Conservation (phyloP, 495 filamentous ascomycete genomes). For the Hyaloscypha variabilis region DNA sequence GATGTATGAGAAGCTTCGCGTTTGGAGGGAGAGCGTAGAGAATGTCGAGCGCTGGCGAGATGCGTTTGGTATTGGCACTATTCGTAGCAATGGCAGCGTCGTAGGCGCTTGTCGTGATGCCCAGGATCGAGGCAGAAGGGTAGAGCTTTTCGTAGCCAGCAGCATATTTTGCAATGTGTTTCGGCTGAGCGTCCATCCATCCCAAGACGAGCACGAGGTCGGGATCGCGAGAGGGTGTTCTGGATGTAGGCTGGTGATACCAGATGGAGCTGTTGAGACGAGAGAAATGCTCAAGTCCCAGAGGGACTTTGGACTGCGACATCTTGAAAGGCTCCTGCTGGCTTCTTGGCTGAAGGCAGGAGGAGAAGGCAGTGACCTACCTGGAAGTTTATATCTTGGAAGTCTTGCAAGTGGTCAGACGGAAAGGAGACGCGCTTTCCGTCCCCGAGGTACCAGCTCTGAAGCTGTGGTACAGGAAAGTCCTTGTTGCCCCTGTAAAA, state of each 20-base stretch:
- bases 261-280: constrained; percentile 25
- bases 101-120: constrained; percentile 24
- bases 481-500: neutral
- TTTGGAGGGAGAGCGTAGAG: constrained; percentile 23
- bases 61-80: constrained; percentile 15
- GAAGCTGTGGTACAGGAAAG: neutral
- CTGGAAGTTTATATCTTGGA: neutral
- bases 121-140: constrained; percentile 40
- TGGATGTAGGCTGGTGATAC: constrained; percentile 13
- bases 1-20: constrained; percentile 40
- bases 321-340: constrained; percentile 4
- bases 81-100: constrained; percentile 11
- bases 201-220: constrained; percentile 45
- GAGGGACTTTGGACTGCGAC: constrained; percentile 4
- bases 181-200: constrained; percentile 45
- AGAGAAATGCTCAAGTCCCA: constrained; percentile 23
- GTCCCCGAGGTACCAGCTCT: neutral
- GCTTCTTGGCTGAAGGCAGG: neutral
- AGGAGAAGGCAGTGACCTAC: neutral
- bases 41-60: constrained; percentile 23
- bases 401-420: neutral
- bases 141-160: constrained; percentile 41
- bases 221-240: constrained; percentile 31
- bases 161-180: constrained; percentile 48
- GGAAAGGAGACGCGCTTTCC: neutral